Conservation (phyloP, 371 early-diverging fungal genomes). For the Rhizopus delemar region DNA sequence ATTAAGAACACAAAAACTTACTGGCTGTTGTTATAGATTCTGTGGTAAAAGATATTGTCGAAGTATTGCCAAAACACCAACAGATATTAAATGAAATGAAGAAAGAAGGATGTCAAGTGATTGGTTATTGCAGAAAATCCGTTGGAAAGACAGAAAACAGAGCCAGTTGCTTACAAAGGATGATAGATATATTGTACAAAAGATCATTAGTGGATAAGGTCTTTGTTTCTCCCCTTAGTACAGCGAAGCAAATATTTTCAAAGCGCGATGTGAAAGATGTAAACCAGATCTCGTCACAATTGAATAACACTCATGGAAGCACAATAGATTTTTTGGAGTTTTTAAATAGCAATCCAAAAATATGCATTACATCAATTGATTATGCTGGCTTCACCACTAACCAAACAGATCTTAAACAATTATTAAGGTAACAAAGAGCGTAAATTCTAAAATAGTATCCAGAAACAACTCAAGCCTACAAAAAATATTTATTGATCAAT, state of each 20-base stretch:
- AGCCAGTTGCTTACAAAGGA: conserved; percentile 16
- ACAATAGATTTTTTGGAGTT: conserved; percentile 17
- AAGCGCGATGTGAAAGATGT: conserved; percentile 12
- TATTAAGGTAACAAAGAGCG: conserved; percentile 12
- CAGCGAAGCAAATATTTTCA: conserved; percentile 7
- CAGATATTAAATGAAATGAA: conserved; percentile 7
- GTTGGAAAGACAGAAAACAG: conserved; percentile 4
- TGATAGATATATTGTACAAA: conserved; percentile 15
- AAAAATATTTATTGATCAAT: conserved; percentile 15
- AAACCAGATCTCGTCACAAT: conserved; percentile 5
- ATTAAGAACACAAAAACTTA: conserved; percentile 8
- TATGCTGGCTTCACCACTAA: conserved; percentile 25
- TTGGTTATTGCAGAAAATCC: conserved; percentile 22
- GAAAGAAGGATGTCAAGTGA: conserved; percentile 6
- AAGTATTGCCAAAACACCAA: conserved; percentile 17
- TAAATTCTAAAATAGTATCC: conserved; percentile 19
- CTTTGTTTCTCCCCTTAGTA: conserved; percentile 13
- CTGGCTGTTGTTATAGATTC: conserved; percentile 8
- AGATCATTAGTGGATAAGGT: conserved; percentile 17
- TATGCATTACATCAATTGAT: conserved; percentile 18
- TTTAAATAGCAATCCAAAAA: conserved; percentile 8
- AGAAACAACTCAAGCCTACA: conserved; percentile 15
- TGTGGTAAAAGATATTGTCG: conserved; percentile 3
- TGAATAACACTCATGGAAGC: conserved; percentile 9
- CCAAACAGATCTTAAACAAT: conserved; percentile 9